Evolutionary conservation across 75 land plant genomes (phyloP), one percentile per base, ranked within the genome.

Genomic region (Gnetum montanum): DNA sequence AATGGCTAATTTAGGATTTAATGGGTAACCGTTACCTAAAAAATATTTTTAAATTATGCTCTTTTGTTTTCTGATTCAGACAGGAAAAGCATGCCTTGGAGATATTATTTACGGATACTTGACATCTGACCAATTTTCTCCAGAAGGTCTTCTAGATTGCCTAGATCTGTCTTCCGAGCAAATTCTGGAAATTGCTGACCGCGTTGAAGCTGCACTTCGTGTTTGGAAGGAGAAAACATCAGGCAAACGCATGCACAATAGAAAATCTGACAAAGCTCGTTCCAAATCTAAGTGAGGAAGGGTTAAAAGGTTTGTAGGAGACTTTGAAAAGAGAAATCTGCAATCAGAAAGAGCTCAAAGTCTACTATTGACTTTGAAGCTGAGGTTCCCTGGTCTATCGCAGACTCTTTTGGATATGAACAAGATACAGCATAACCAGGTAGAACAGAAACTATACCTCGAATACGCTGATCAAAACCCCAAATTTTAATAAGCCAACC

Each of bases 361-460:
- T 43, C 70, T 95, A 6, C 59, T 95, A 40, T 59, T 68, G 6
- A 59, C 72, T 18, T 54, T 95, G 52, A 82, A 76, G 71, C 76
- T 15, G 18, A 71, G 80, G 38, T 86, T 72, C 41, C 99, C 99
- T 28, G 81, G 88, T 18, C 59, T 95, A 27, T 76, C 96, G 30
- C 99, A 95, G 69, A 80, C 99, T 18, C 3, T 76, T n/a, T 53
- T 90, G 31, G 99, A 95, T 49, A 90, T 83, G 76, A 70, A 60
- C 81, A 95, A 95, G 65, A 90, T 95, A 36, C 99, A 90, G 55
- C 81, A 82, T 61, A 90, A 90, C 65, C 83, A 74, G 88, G 99
- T 95, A n/a, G n/a, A n/a, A n/a, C n/a, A n/a, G n/a, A n/a, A n/a
- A n/a, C n/a, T n/a, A n/a, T n/a, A n/a, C n/a, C n/a, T n/a, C n/a